A percentile compares a stretch with the other conserved stretches of the same genome.
Evolutionary conservation across 2,329 filamentous ascomycete genomes (phyloP).

Genomic region (Microdochium paspali): DNA sequence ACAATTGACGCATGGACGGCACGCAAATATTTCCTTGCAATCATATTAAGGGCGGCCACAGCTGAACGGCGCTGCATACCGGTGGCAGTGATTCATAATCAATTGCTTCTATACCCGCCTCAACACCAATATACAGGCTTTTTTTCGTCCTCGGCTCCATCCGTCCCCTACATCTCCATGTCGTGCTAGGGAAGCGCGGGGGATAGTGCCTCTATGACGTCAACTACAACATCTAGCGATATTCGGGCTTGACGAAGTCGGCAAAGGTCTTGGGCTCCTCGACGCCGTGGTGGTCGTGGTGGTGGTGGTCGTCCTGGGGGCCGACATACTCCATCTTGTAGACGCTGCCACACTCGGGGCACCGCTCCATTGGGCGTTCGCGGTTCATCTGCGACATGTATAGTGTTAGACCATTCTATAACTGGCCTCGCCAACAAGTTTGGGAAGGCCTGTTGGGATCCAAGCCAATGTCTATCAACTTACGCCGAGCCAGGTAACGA

Average conservation of each 20-base stretch:
- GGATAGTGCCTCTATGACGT: background rate
- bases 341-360: constrained; percentile 90
- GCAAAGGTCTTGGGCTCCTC: constrained; percentile 94
- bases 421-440: no score
- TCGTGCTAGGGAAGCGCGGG: background rate
- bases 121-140: background rate
- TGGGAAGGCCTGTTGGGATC: no score
- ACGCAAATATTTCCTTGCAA: no score
- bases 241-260: constrained; percentile 91
- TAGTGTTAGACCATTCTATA: background rate
- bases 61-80: background rate
- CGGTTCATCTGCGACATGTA: constrained; percentile 57
- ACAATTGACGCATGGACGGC: no score
- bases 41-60: background rate
- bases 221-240: constrained; percentile 53
- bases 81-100: background rate
- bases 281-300: constrained; percentile 50
- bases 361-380: constrained; percentile 86
- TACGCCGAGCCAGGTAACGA: constrained; percentile 84
- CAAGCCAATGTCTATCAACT: constrained; percentile 20
- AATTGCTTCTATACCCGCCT: no score
- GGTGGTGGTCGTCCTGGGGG: constrained; percentile 62
- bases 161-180: background rate
- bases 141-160: background rate
- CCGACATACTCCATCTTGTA: constrained; percentile 98